Percentiles rank a stretch among this genome's conserved stretches.
These are phyloP conservation scores for Metroxylon sagu DNA, from an alignment of 176 grass and related monocot genomes.

Conservation along the genomic window DNA sequence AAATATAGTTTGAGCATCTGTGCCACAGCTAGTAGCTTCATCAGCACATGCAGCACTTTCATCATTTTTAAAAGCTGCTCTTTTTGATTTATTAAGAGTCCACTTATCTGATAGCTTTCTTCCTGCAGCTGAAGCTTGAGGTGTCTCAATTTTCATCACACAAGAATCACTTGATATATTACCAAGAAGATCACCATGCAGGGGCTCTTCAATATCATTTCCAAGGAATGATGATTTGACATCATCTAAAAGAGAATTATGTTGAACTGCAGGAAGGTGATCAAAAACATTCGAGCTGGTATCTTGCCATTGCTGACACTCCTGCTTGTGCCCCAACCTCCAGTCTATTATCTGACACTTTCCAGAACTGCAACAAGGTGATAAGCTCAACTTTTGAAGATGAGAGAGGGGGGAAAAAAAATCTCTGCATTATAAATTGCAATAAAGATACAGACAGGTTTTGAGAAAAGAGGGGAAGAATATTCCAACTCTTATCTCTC, in stretches of 20 bases:
- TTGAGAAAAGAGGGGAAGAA: no score
- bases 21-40: constrained; percentile 22
- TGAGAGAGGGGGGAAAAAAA: no score
- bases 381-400: no score
- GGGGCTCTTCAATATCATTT: constrained; percentile 34
- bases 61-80: constrained; percentile 35
- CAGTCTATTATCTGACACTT: constrained; percentile 98
- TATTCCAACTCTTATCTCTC: no score
- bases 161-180: constrained; percentile 43
- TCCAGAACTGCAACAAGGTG: constrained; percentile 54
- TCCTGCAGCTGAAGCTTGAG: constrained; percentile 21
- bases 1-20: constrained; percentile 22
- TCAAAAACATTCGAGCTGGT: constrained; percentile 23
- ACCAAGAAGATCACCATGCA: constrained; percentile 43
- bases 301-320: constrained; percentile 65
- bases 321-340: constrained; percentile 89
- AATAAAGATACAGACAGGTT: no score
- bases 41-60: constrained; percentile 26
- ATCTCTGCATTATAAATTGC: no score
- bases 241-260: constrained; percentile 59
- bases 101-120: constrained; percentile 32
- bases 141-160: constrained; percentile 32
- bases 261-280: constrained; percentile 30
- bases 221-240: constrained; percentile 58
- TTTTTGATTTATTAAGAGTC: constrained; percentile 39